Base-by-base conservation (phyloP, 1,284 basidiomycete species). In the Naganishia liquefaciens region DNA sequence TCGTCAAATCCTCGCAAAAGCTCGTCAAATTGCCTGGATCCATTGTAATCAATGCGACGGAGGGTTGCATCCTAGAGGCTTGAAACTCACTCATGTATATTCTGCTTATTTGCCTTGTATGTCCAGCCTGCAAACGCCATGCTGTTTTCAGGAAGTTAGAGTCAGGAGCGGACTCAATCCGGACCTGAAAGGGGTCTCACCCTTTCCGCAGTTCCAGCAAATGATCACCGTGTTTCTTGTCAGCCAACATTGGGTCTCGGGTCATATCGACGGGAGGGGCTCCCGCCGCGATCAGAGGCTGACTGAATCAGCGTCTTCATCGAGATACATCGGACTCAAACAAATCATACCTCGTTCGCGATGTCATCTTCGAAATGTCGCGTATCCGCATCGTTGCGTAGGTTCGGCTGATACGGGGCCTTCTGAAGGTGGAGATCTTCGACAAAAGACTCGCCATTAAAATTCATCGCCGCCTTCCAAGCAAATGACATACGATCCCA, bases 321-420 rank as follows among this genome's bases (percentile, higher is more conserved):
- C 3, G 6, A 27, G 3, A 44, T 17, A 10, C 13, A n/a, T n/a
- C 19, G 23, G 13, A 15, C 15, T 17, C 11, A 15, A 7, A 68
- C 72, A 13, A 2, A 54, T 75, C 87, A 77, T 79, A 53, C 90
- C 85, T 93, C 90, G 53, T 89, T 81, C 37, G 91, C 91, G 69
- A 97, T 97, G 76, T 94, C 92, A 65, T 90, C 87, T 78, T 94
- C 91, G 71, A 95, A 94, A 77, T 95, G 91, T 69, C 85, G 83
- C 28, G 92, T 95, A 77, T 96, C 91, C 72, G 88, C 89, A 30
- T 88, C 88, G 67, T 84, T 81, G 47, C 75, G 80, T 61, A 98
- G 84, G 63, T 91, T 87, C 19, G 95, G 94, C 66, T 84, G 85
- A 81, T 94, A 97, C 19, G 94, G 94, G 13, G 94, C 88, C 60